Percentiles rank a stretch among this genome's conserved stretches.
phyloP scores from a whole-genome alignment of 2,329 filamentous ascomycete species.

The Ilyonectria sp. region DNA sequence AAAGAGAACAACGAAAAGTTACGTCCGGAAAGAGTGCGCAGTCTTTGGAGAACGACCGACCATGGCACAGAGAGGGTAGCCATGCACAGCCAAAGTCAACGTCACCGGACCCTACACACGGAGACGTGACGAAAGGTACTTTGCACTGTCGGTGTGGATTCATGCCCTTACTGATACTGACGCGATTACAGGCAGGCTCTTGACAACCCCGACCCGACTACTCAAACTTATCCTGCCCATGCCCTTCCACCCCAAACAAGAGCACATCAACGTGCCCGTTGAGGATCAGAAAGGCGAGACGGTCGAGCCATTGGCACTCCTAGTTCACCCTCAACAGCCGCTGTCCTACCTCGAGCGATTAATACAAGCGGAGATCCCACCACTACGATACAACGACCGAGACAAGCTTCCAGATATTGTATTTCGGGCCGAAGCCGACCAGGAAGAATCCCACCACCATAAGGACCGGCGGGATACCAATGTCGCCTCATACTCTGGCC shows the following conservation, averaged over 20 bases:
- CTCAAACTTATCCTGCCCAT: slow-evolving; percentile 87
- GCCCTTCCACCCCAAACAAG: slow-evolving; percentile 59
- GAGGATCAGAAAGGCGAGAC: slow-evolving; percentile 51
- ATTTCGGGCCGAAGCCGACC: slow-evolving; percentile 84
- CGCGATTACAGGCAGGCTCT: slow-evolving; percentile 72
- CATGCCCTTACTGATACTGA: background rate
- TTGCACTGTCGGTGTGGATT: no score
- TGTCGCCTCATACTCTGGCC: slow-evolving; percentile 80
- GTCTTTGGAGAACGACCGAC: slow-evolving; percentile 45
- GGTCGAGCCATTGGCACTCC: slow-evolving; percentile 87
- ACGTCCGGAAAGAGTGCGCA: slow-evolving; percentile 46
- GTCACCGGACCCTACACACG: slow-evolving; percentile 36
- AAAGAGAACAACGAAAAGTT: slow-evolving; percentile 40
- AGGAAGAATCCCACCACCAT: slow-evolving; percentile 62
- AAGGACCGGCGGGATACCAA: slow-evolving; percentile 55
- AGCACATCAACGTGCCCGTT: slow-evolving; percentile 59
- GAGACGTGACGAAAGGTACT: slow-evolving; percentile 43
- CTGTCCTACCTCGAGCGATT: slow-evolving; percentile 91
- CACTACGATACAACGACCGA: slow-evolving; percentile 74
- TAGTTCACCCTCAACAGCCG: slow-evolving; percentile 91
- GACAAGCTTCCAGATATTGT: slow-evolving; percentile 81
- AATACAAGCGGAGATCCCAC: slow-evolving; percentile 88
- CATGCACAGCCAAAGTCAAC: slow-evolving; percentile 33
- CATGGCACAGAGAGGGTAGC: slow-evolving; percentile 44
- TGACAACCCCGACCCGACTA: slow-evolving; percentile 85